These are phyloP conservation scores for Collybia mongolica DNA, from an alignment of 768 basidiomycete species.

Conservation along the genomic window DNA sequence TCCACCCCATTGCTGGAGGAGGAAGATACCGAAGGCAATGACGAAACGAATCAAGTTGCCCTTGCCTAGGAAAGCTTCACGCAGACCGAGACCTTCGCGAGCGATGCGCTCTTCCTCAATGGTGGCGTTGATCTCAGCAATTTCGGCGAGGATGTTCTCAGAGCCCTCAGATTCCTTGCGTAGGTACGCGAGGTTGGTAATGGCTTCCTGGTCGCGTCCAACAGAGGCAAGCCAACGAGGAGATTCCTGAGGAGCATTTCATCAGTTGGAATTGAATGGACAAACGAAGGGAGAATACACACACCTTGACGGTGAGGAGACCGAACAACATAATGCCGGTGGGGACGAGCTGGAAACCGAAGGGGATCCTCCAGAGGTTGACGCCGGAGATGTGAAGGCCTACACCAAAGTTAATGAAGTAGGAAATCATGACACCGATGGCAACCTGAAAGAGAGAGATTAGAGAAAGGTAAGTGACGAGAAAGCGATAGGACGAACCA, in stretches of 20 bases:
- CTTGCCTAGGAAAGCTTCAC: slow-evolving; percentile 76
- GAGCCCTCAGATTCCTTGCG: slow-evolving; percentile 44
- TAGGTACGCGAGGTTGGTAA: slow-evolving; percentile 62
- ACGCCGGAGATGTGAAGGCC: slow-evolving; percentile 49
- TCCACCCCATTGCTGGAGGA: slow-evolving; percentile 82
- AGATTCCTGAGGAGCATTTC: slow-evolving; percentile 52
- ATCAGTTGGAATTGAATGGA: slow-evolving; percentile 12
- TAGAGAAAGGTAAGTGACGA: neutral
- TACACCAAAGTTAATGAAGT: slow-evolving; percentile 74
- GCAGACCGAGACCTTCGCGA: slow-evolving; percentile 60
- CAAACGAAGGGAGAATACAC: neutral
- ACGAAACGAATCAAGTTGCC: slow-evolving; percentile 82
- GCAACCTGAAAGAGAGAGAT: slow-evolving; percentile 43
- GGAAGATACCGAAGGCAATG: slow-evolving; percentile 80
- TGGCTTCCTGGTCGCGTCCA: slow-evolving; percentile 50
- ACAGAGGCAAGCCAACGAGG: slow-evolving; percentile 76
- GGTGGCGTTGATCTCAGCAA: slow-evolving; percentile 81
- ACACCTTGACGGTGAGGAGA: slow-evolving; percentile 61
- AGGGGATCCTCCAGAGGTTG: slow-evolving; percentile 68
- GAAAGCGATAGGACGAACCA: slow-evolving; percentile 38
- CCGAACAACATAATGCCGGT: slow-evolving; percentile 67
- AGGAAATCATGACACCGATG: slow-evolving; percentile 81
- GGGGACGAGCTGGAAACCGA: slow-evolving; percentile 71
- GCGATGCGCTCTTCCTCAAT: slow-evolving; percentile 71
- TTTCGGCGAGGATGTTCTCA: slow-evolving; percentile 51